These are phyloP conservation scores for Cytospora leucostoma DNA, from an alignment of 2,329 filamentous ascomycete species.

Conservation along the genomic window DNA sequence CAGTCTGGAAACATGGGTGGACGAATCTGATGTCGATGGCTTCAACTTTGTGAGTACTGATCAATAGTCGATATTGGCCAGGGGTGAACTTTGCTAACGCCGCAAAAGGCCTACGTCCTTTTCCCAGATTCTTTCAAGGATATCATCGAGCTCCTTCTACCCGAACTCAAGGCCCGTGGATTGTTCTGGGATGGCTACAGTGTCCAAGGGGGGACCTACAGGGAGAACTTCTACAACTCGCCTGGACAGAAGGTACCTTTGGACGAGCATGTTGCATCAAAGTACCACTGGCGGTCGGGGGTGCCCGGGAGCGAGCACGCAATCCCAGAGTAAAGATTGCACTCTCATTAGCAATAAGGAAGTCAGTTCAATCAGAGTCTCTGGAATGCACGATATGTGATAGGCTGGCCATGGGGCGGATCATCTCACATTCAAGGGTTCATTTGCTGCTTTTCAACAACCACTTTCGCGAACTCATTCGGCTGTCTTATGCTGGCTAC, in stretches of 20 bases:
- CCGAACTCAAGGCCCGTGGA: slow-evolving; percentile 60
- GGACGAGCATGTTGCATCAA: slow-evolving; percentile 42
- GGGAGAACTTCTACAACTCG: slow-evolving; percentile 45
- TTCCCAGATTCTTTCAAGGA: slow-evolving; percentile 66
- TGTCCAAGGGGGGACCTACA: slow-evolving; percentile 45
- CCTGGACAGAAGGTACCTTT: slow-evolving; percentile 39
- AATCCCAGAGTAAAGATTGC: slow-evolving; percentile 30
- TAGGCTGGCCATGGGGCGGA: too few species aligned
- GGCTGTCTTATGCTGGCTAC: too few species aligned
- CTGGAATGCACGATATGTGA: background rate
- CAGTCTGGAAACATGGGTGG: slow-evolving; percentile 66
- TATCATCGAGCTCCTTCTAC: slow-evolving; percentile 63
- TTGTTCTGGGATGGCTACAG: slow-evolving; percentile 55
- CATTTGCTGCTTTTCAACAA: too few species aligned
- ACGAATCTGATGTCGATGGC: slow-evolving; percentile 70
- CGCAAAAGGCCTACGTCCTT: slow-evolving; percentile 43
- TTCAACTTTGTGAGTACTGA: slow-evolving; percentile 62
- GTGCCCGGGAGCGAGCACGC: slow-evolving; percentile 32
- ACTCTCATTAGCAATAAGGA: background rate
- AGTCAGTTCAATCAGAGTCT: background rate
- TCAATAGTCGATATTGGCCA: background rate
- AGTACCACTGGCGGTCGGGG: slow-evolving; percentile 44
- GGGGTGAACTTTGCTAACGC: slow-evolving; percentile 14
- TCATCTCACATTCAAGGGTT: too few species aligned
- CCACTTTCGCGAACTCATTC: too few species aligned